Percentiles rank a stretch among this genome's conserved stretches.
These are phyloP conservation scores for Schwanniomyces pseudopolymorphus DNA, from an alignment of 805 yeast genomes.

Conservation along the genomic window DNA sequence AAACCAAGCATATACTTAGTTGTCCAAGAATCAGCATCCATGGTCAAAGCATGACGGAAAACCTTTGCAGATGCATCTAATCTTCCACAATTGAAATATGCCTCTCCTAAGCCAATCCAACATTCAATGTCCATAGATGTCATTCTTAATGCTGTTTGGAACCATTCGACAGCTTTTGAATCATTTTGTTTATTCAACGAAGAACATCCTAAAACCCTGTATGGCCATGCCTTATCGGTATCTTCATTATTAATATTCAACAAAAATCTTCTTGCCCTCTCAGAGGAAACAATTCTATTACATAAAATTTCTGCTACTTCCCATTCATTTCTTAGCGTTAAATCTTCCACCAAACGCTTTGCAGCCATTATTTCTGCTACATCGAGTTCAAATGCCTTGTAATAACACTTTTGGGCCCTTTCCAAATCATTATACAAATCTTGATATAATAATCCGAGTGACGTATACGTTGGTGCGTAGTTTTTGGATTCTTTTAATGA, in stretches of 20 bases:
- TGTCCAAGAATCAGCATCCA: slow-evolving; percentile 57
- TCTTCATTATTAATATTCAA: slow-evolving; percentile 25
- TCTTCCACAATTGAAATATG: slow-evolving; percentile 82
- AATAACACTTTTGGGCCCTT: slow-evolving; percentile 82
- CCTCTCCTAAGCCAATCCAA: slow-evolving; percentile 98
- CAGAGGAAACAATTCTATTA: slow-evolving; percentile 61
- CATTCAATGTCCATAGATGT: slow-evolving; percentile 68
- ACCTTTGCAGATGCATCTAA: slow-evolving; percentile 85
- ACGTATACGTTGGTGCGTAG: slow-evolving; percentile 77
- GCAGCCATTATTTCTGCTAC: slow-evolving; percentile 76
- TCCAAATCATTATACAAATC: slow-evolving; percentile 54
- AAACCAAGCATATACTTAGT: slow-evolving; percentile 68
- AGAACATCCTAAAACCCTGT: slow-evolving; percentile 79
- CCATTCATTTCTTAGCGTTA: slow-evolving; percentile 76
- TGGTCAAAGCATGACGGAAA: slow-evolving; percentile 59
- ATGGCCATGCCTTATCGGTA: slow-evolving; percentile 73
- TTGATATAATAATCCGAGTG: slow-evolving; percentile 73
- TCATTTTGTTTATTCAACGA: slow-evolving; percentile 69
- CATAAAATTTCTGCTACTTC: slow-evolving; percentile 76
- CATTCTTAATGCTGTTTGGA: slow-evolving; percentile 79
- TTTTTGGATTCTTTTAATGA: slow-evolving; percentile 64
- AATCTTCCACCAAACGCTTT: slow-evolving; percentile 64
- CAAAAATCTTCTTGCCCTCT: slow-evolving; percentile 52
- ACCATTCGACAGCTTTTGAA: slow-evolving; percentile 81
- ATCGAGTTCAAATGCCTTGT: slow-evolving; percentile 87